Evolutionary conservation across 2,329 filamentous ascomycete genomes (phyloP).

Genomic region (Colletotrichum tabaci): DNA sequence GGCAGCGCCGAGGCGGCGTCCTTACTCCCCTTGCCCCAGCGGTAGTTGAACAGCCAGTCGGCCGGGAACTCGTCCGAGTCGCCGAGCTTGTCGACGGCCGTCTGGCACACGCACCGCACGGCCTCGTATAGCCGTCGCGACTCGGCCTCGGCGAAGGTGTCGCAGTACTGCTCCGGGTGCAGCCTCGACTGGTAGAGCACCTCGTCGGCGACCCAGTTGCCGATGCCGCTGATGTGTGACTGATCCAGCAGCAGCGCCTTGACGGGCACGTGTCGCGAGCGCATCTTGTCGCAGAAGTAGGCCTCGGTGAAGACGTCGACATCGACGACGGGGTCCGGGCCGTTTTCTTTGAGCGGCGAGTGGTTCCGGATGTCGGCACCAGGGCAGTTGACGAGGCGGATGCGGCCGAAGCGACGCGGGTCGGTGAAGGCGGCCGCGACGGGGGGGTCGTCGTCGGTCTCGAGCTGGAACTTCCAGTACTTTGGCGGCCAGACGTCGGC

Average conservation of each 20-base stretch:
- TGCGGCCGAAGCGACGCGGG: conserved; percentile 81
- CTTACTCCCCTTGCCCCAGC: conserved; percentile 93
- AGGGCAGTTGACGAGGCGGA: conserved; percentile 86
- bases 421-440: conserved; percentile 87
- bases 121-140: conserved; percentile 79
- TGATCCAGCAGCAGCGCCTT: conserved; percentile 94
- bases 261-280: conserved; percentile 84
- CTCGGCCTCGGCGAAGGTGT: conserved; percentile 82
- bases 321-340: conserved; percentile 92
- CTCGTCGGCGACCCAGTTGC: conserved; percentile 98
- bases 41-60: conserved; percentile 89
- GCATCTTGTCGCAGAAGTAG: conserved; percentile 81
- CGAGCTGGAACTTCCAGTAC: conserved; percentile 88
- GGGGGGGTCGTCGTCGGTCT: conserved; percentile 68
- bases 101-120: conserved; percentile 84
- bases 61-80: conserved; percentile 89
- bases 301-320: conserved; percentile 81
- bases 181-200: conserved; percentile 90
- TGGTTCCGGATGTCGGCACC: conserved; percentile 82
- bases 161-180: conserved; percentile 93
- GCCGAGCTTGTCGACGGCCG: conserved; percentile 82
- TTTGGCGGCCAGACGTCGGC: conserved; percentile 85
- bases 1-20: conserved; percentile 77
- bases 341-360: conserved; percentile 89
- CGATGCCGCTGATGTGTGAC: conserved; percentile 89